Conservation (phyloP, 441 rosid species). For the Hypseocharis bilobata region DNA sequence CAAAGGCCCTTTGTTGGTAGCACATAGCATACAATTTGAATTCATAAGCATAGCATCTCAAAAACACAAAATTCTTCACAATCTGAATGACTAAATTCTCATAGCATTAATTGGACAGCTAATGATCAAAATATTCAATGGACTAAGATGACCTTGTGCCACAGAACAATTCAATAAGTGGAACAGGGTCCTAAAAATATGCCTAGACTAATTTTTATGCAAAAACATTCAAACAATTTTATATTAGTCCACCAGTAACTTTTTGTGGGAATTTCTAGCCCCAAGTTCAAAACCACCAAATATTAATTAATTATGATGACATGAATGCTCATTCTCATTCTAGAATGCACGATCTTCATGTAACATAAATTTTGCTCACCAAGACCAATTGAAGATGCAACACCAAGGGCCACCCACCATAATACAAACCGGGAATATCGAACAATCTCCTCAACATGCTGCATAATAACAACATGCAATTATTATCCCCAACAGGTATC, state of each 20-base stretch:
- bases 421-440: slow-evolving; percentile 60
- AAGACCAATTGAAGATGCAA: slow-evolving; percentile 97
- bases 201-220: no score
- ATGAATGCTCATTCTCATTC: background rate
- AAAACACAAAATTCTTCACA: background rate
- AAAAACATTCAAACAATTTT: background rate
- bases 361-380: slow-evolving; percentile 42
- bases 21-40: background rate
- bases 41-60: background rate
- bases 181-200: no score
- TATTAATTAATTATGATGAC: background rate
- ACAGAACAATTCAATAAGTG: no score
- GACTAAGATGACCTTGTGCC: no score
- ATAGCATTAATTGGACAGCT: no score
- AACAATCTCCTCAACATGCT: slow-evolving; percentile 73
- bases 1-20: background rate
- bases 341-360: background rate
- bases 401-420: slow-evolving; percentile 95
- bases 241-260: background rate
- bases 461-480: slow-evolving; percentile 12
- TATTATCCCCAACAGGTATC: background rate
- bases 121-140: no score
- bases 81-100: background rate
- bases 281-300: background rate
- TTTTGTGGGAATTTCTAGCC: no score